Percentiles rank a stretch among this genome's conserved stretches.
Evolutionary conservation across 2,329 filamentous ascomycete genomes (phyloP).

Genomic region (Anisogramma anomala): DNA sequence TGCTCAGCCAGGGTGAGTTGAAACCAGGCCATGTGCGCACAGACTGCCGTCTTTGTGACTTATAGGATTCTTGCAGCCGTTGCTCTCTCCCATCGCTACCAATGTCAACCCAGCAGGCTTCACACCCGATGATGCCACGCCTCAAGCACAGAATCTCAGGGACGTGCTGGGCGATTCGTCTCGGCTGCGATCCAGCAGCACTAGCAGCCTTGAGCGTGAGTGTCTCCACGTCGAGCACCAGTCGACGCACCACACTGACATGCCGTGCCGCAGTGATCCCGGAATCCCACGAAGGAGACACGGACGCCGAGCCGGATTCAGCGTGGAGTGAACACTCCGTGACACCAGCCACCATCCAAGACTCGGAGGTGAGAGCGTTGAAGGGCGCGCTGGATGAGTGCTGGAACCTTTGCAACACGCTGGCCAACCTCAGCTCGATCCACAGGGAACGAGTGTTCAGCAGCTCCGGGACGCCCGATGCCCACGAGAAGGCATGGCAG

Average conservation of each 20-base stretch:
- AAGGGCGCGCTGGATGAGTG: slow-evolving; percentile 72
- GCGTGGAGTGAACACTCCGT: slow-evolving; percentile 38
- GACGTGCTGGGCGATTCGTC: slow-evolving; percentile 52
- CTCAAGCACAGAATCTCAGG: slow-evolving; percentile 69
- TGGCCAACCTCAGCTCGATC: slow-evolving; percentile 73
- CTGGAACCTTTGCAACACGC: slow-evolving; percentile 87
- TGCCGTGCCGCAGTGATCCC: slow-evolving; percentile 37
- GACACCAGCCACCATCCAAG: slow-evolving; percentile 28
- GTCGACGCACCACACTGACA: slow-evolving; percentile 18
- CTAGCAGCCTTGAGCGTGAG: slow-evolving; percentile 69
- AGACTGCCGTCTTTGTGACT: not conserved
- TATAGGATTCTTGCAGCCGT: slow-evolving; percentile 31
- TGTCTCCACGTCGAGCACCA: not conserved
- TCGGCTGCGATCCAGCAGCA: slow-evolving; percentile 51
- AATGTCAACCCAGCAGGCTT: slow-evolving; percentile 56
- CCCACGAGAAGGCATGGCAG: slow-evolving; percentile 83
- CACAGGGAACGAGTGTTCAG: slow-evolving; percentile 71
- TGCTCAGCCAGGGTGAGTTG: slow-evolving; percentile 26
- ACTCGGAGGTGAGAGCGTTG: slow-evolving; percentile 57
- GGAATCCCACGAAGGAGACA: slow-evolving; percentile 35
- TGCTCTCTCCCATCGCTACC: slow-evolving; percentile 64
- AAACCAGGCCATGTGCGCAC: not conserved
- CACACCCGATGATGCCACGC: slow-evolving; percentile 60
- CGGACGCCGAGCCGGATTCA: slow-evolving; percentile 40
- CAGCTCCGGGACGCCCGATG: slow-evolving; percentile 60